Conservation (phyloP, 2,329 filamentous ascomycete genomes). For the Colletotrichum tropicicola region DNA sequence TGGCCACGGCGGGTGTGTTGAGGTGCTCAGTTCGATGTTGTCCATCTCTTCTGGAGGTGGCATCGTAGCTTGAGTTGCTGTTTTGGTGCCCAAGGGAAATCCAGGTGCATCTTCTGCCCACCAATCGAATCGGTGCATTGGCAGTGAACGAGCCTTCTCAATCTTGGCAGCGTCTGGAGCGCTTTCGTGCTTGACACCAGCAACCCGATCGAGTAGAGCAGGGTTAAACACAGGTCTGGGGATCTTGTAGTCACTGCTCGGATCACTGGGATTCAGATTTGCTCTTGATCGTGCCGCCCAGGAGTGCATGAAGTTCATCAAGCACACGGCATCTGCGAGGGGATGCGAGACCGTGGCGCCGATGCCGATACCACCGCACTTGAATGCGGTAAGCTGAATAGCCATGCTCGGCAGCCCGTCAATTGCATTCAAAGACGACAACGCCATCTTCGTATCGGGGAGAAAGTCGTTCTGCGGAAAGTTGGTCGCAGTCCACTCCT, state of each 20-base stretch:
- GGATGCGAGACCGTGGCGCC: slow-evolving; percentile 52
- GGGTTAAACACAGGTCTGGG: slow-evolving; percentile 49
- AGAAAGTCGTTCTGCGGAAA: slow-evolving; percentile 45
- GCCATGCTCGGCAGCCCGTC: slow-evolving; percentile 41
- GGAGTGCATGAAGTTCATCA: slow-evolving; percentile 51
- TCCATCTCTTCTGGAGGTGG: slow-evolving; percentile 10
- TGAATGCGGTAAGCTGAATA: slow-evolving; percentile 50
- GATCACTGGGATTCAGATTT: background rate
- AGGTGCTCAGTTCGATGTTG: slow-evolving; percentile 34
- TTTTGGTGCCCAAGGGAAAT: slow-evolving; percentile 38
- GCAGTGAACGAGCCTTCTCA: slow-evolving; percentile 44
- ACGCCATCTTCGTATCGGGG: slow-evolving; percentile 42
- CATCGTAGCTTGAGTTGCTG: slow-evolving; percentile 36
- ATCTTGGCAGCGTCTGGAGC: slow-evolving; percentile 37
- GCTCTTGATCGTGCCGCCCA: slow-evolving; percentile 46
- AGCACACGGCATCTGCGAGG: slow-evolving; percentile 52
- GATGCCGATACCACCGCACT: slow-evolving; percentile 50
- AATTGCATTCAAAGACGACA: slow-evolving; percentile 39
- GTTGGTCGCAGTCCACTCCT: slow-evolving; percentile 43
- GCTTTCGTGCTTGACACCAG: slow-evolving; percentile 33
- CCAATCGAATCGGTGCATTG: slow-evolving; percentile 58
- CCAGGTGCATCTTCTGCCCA: slow-evolving; percentile 46
- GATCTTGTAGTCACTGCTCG: fast-evolving
- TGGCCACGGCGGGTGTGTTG: slow-evolving; percentile 47
- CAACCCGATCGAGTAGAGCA: slow-evolving; percentile 45